These are phyloP conservation scores for Skeletonema grethae DNA, from an alignment of 108 stramenopile genomes.

Conservation along the genomic window DNA sequence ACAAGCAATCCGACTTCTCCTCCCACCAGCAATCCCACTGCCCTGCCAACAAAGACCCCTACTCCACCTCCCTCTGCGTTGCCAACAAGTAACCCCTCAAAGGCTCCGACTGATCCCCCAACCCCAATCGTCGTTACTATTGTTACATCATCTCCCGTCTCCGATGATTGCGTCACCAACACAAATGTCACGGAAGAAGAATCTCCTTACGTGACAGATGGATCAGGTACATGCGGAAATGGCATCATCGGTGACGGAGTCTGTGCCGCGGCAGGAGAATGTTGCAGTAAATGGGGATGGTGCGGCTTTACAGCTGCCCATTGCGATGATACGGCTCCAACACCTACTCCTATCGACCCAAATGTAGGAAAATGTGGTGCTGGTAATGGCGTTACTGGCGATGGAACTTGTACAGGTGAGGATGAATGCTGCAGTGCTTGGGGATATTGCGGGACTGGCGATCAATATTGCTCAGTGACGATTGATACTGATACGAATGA, in stretches of 20 bases:
- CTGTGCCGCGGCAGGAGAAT: conserved; percentile 42
- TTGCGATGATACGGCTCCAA: conserved; percentile 33
- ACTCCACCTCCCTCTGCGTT: background rate
- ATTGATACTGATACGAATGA: background rate
- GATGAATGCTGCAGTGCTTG: conserved; percentile 30
- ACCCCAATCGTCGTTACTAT: conserved; percentile 6
- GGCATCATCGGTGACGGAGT: conserved; percentile 25
- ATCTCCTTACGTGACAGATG: background rate
- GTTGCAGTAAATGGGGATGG: conserved; percentile 36
- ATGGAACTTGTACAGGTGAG: conserved; percentile 39
- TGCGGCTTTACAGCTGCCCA: conserved; percentile 36
- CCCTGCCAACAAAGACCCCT: background rate
- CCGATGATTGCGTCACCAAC: background rate
- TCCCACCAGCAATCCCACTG: background rate
- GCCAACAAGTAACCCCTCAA: background rate
- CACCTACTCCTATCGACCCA: conserved; percentile 21
- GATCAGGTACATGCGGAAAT: conserved; percentile 27
- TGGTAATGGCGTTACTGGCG: conserved; percentile 21
- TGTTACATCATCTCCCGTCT: conserved; percentile 1
- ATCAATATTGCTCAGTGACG: conserved; percentile 39
- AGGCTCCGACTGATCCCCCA: conserved; percentile 10
- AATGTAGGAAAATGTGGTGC: conserved; percentile 38
- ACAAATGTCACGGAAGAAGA: conserved; percentile 1
- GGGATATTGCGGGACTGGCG: conserved; percentile 47
- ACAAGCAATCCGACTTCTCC: background rate